Evolutionary conservation across 345 rosid genomes (phyloP), one percentile per base, ranked within the genome.

Genomic region (Combretum micranthum): DNA sequence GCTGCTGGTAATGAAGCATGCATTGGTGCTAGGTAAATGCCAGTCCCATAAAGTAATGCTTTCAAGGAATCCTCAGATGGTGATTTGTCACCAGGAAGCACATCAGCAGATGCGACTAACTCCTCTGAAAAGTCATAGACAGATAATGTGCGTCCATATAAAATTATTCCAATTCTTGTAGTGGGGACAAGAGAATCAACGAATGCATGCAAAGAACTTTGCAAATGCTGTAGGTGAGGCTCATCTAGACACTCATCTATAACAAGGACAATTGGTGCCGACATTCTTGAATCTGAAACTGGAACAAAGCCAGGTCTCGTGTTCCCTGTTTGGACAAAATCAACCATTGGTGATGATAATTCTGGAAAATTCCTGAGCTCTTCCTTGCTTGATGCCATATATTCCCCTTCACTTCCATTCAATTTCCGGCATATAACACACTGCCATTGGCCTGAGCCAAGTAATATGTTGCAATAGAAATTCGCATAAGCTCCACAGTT

Each of bases 401-500:
- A 94, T 72, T 89, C 99, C 53, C 95, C 95, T 72, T 69, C 80
- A 74, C 97, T 94, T 47, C 79, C 90, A 74, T 87, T 85, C 75
- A 94, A 61, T 50, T 56, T 75, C 64, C 64, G 46, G 73, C 96
- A 94, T 60, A 94, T 77, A 46, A 90, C 78, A 52, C 99, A 94
- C 63, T 94, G 95, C 99, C 96, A 94, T 68, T 94, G 95, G 53
- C 97, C 99, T 17, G 96, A 90, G 50, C 99, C 85, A 68, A 87
- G 72, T 65, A 94, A 71, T 60, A 90, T 73, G 63, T 85, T 78
- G 81, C 87, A 83, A 46, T 85, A 85, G 18, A 83, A 63, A 80
- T 94, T 90, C n/a, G 89, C 72, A 80, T 82, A 94, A 17, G 96
- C 99, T 65, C 97, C 96, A 72, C 97, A 90, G 57, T 85, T 80